A percentile compares a stretch with the other conserved stretches of the same genome.
Conservation (phyloP, 768 basidiomycete species). For the Pleurotus platypus region DNA sequence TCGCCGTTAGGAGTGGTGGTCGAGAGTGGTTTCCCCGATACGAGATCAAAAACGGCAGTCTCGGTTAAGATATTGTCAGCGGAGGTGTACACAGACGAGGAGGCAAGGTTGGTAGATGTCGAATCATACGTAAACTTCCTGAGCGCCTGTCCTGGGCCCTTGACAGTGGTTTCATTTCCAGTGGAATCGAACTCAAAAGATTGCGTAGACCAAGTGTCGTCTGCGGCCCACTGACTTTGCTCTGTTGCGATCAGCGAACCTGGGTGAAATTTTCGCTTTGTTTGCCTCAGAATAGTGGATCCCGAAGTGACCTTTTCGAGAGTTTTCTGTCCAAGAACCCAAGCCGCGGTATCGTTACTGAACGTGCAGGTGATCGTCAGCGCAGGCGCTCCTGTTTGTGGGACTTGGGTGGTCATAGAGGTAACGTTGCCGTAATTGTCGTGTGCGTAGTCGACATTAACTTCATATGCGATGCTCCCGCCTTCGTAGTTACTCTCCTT, state of each 20-base stretch:
- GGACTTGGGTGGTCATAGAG: background rate
- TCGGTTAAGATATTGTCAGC: background rate
- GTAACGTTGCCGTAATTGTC: conserved; percentile 11
- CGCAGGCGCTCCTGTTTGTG: conserved; percentile 8
- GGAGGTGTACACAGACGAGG: conserved; percentile 2
- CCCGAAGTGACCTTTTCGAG: background rate
- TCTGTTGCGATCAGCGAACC: background rate
- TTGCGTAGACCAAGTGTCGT: background rate
- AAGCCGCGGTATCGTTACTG: background rate
- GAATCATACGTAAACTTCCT: background rate
- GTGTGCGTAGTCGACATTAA: conserved; percentile 8
- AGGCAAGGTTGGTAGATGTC: conserved; percentile 3
- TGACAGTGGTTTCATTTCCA: conserved; percentile 1
- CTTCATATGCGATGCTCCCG: conserved; percentile 2
- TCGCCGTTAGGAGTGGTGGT: conserved; percentile 2
- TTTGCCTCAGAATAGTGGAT: background rate
- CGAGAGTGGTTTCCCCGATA: background rate
- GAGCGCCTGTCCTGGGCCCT: background rate
- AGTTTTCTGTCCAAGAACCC: conserved; percentile 12
- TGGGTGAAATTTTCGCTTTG: background rate
- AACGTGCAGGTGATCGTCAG: conserved; percentile 7
- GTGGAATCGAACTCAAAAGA: background rate
- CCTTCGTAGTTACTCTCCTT: conserved; percentile 3
- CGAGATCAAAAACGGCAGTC: background rate
- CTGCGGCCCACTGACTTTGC: background rate